Conservation (phyloP, 345 rosid species). For the Sisymbrium irio region DNA sequence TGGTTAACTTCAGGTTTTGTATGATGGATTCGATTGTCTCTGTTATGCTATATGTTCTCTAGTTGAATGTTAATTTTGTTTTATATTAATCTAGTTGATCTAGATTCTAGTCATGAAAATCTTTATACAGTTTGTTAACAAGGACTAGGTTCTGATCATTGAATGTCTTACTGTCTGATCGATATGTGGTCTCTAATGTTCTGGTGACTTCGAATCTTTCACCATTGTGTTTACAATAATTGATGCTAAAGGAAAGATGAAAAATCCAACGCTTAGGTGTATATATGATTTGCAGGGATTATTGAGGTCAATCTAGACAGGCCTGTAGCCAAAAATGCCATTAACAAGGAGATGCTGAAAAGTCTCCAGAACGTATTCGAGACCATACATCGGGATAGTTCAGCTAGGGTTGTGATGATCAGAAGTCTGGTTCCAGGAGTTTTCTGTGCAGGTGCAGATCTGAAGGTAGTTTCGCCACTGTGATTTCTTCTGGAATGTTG, state of each 20-base stretch:
- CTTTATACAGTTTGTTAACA: neutral
- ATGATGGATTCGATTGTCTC: neutral
- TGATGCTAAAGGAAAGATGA: neutral
- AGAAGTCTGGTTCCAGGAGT: constrained; percentile 69
- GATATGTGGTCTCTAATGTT: neutral
- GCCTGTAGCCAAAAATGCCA: constrained; percentile 67
- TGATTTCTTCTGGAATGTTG: neutral
- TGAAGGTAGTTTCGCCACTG: constrained; percentile 46
- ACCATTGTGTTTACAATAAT: neutral
- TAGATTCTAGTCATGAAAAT: neutral
- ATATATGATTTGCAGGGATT: constrained; percentile 53
- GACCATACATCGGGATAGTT: constrained; percentile 47
- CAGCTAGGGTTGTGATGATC: constrained; percentile 68
- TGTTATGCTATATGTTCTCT: neutral
- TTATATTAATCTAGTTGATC: no score
- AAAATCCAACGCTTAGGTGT: neutral
- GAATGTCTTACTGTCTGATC: neutral
- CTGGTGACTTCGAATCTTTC: neutral
- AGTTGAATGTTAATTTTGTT: neutral
- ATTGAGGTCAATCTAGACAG: constrained; percentile 74
- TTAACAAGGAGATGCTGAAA: constrained; percentile 70
- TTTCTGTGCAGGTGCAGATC: constrained; percentile 96
- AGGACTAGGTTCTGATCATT: neutral
- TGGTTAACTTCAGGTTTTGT: neutral
- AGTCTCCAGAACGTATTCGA: constrained; percentile 63